Base-by-base conservation (phyloP, 2,329 filamentous ascomycete species). In the Cladosporium sp. region DNA sequence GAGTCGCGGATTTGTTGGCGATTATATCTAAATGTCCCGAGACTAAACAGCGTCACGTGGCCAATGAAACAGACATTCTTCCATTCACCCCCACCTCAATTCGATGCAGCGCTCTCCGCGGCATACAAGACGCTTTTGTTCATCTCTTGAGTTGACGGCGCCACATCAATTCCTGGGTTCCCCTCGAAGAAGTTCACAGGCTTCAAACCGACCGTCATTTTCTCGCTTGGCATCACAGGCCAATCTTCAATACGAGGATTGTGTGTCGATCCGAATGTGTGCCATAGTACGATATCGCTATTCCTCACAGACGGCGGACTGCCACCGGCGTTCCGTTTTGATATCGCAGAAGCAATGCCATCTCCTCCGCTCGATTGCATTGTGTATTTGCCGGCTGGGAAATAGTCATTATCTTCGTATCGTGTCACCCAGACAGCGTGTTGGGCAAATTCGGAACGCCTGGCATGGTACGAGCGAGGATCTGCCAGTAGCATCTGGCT, bases 351-450 rank as follows among this genome's bases (percentile, higher is more conserved):
- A 21, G 61, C 61, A 46, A 63, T 81, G 1, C 77, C 80, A 62
- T 78, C 81, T 55, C 81, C 80, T 3, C 77, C 80, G 61, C 80
- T 73, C 0, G 77, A 76, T 69, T 83, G 82, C 62, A 83, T 70
- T 4, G 83, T 84, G 65, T 79, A 84, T 28, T 77, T 70, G 1
- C 83, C 83, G 0, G 77, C 83, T 0, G 83, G 82, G 67, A 79
- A 85, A 26, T 83, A 72, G 72, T 86, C 83, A 66, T 82, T 77
- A 52, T 86, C 84, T 11, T 75, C 75, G 71, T 85, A 83, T 69
- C 81, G 81, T 2, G 83, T 85, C 0, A 85, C 82, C 82, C 83
- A 86, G 33, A 86, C 78, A 28, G 84, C 81, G 67, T 84, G 81
- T 21, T 81, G 76, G 0, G 82, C 79, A 70, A 86, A 85, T 1